Percentiles rank a stretch among this genome's conserved stretches.
Evolutionary conservation across 2,329 filamentous ascomycete genomes (phyloP).

Genomic region (Colletotrichum sp.): DNA sequence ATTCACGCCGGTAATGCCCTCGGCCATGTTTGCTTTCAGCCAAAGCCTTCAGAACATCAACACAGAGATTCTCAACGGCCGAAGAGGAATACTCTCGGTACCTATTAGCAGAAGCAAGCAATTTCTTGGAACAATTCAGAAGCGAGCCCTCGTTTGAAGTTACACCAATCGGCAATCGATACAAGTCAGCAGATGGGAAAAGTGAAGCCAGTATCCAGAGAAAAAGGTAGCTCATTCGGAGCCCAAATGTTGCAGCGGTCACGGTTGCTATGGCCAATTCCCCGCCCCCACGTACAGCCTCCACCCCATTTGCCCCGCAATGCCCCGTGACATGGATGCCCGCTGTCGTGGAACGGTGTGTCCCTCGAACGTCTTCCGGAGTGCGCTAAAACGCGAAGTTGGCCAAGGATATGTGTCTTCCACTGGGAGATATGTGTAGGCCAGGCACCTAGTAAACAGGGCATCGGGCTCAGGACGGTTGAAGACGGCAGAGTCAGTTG

Average conservation of each 20-base stretch:
- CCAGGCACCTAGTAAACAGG: background rate
- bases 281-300: conserved; percentile 4
- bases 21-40: background rate
- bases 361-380: background rate
- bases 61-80: background rate
- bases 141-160: background rate
- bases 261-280: background rate
- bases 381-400: background rate
- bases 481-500: background rate
- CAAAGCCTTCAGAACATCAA: background rate
- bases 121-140: background rate
- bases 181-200: background rate
- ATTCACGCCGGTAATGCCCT: conserved; percentile 9
- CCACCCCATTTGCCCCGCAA: background rate
- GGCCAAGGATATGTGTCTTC: background rate
- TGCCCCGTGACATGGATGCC: background rate
- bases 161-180: background rate
- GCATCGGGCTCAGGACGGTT: background rate
- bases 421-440: background rate
- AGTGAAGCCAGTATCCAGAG: background rate
- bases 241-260: background rate
- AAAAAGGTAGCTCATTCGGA: background rate
- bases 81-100: background rate
- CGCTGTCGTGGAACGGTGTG: background rate
- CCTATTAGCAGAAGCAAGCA: background rate